Conservation (phyloP, 1,139 yeast genomes). For the Candida glucosophila region DNA sequence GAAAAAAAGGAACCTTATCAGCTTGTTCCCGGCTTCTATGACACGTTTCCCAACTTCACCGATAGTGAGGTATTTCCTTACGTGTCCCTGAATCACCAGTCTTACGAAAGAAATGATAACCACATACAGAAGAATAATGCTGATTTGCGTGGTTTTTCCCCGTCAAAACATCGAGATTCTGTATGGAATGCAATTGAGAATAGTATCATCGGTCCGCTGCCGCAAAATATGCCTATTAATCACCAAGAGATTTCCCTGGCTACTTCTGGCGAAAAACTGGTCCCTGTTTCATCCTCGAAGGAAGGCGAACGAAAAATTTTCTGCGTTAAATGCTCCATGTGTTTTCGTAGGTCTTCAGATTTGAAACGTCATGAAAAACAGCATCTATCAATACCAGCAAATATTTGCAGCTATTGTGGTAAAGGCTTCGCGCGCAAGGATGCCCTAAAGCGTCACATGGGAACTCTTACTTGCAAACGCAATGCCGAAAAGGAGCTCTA, state of each 20-base stretch:
- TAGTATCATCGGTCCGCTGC: neutral
- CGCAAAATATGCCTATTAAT: neutral
- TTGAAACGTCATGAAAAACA: constrained; percentile 59
- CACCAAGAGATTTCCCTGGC: neutral
- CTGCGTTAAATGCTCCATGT: constrained; percentile 43
- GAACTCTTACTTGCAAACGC: constrained; percentile 65
- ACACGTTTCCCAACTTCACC: constrained; percentile 35
- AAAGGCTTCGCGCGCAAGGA: constrained; percentile 80
- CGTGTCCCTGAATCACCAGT: neutral
- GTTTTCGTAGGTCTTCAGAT: constrained; percentile 56
- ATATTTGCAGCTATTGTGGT: constrained; percentile 66
- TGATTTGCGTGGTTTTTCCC: neutral
- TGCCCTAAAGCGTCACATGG: constrained; percentile 65
- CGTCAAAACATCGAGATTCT: neutral
- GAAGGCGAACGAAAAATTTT: constrained; percentile 23
- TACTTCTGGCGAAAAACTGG: no score
- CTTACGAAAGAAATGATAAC: neutral
- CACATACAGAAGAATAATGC: neutral
- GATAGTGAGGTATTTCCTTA: constrained; percentile 31
- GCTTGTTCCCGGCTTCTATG: constrained; percentile 34
- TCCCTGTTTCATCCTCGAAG: no score
- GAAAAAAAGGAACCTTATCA: constrained; percentile 38
- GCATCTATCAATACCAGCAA: constrained; percentile 50
- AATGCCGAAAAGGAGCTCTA: constrained; percentile 46
- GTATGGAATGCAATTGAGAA: neutral